Evolutionary conservation across 2,329 filamentous ascomycete genomes (phyloP).

Genomic region (Annulohypoxylon truncatum): DNA sequence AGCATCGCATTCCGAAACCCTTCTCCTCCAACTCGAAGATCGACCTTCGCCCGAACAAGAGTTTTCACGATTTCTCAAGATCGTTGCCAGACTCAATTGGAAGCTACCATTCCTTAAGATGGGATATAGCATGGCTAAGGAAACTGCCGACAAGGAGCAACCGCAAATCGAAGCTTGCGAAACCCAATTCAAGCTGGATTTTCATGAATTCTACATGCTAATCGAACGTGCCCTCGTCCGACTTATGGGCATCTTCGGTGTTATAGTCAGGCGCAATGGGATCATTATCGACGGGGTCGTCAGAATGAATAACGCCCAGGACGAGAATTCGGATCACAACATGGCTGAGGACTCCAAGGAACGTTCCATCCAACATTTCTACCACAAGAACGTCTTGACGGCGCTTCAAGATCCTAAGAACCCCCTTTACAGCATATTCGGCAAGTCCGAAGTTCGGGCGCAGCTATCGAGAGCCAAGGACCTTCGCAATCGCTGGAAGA

Average conservation of each 20-base stretch:
- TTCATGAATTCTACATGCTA: conserved; percentile 80
- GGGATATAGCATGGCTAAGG: conserved; percentile 65
- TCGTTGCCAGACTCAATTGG: conserved; percentile 71
- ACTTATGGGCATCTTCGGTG: conserved; percentile 71
- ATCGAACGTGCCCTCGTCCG: conserved; percentile 77
- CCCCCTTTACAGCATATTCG: conserved; percentile 68
- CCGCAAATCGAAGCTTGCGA: conserved; percentile 54
- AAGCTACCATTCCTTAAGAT: conserved; percentile 70
- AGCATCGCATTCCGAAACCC: conserved; percentile 1
- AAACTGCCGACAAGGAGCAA: conserved; percentile 52
- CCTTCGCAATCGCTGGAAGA: conserved; percentile 78
- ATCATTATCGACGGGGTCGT: conserved; percentile 13
- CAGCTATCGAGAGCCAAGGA: conserved; percentile 75
- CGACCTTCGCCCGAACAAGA: conserved; percentile 51
- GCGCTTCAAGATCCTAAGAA: conserved; percentile 68
- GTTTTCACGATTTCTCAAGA: conserved; percentile 69
- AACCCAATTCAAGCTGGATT: conserved; percentile 81
- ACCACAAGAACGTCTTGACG: conserved; percentile 76
- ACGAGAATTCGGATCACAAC: conserved; percentile 2
- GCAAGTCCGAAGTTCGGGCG: conserved; percentile 64
- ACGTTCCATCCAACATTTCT: conserved; percentile 61
- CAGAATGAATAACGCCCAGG: background rate
- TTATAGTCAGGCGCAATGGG: conserved; percentile 56
- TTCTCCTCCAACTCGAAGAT: background rate
- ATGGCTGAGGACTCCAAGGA: conserved; percentile 12